Evolutionary conservation across 1,284 basidiomycete genomes (phyloP).

Genomic region (Phenoliferia sp.): DNA sequence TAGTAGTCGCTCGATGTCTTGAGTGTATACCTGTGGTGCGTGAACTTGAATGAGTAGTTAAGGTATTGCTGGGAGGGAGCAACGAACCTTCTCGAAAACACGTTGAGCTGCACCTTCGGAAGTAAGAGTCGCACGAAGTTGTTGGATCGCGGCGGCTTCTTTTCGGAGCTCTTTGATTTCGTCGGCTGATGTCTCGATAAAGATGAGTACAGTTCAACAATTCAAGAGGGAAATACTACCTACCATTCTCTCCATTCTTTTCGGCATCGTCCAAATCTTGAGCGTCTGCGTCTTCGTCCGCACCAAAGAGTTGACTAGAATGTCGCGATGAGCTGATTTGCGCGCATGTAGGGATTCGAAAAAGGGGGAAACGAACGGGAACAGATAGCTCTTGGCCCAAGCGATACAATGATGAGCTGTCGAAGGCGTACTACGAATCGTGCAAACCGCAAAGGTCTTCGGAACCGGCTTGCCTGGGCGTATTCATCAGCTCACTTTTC

Average conservation of each 20-base stretch:
- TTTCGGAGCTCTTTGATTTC: constrained; percentile 86
- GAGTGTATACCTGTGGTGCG: constrained; percentile 74
- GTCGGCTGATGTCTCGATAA: constrained; percentile 54
- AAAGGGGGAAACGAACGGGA: constrained; percentile 59
- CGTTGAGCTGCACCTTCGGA: constrained; percentile 58
- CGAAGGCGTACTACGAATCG: constrained; percentile 93
- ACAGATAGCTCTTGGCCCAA: constrained; percentile 98
- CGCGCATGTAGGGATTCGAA: not conserved
- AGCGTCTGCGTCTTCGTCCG: constrained; percentile 70
- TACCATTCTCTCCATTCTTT: constrained; percentile 81
- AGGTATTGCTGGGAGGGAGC: not conserved
- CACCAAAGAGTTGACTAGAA: constrained; percentile 80
- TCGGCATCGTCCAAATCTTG: constrained; percentile 79
- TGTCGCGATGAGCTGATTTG: not conserved
- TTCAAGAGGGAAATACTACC: constrained; percentile 23
- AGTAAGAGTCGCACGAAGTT: constrained; percentile 56
- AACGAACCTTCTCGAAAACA: constrained; percentile 75
- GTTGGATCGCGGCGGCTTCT: constrained; percentile 82
- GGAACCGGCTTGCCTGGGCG: constrained; percentile 73
- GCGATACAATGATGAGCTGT: constrained; percentile 99
- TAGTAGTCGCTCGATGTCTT: constrained; percentile 82
- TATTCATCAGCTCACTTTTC: not conserved
- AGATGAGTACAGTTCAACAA: not conserved
- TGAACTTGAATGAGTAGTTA: not conserved
- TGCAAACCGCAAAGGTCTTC: constrained; percentile 95